These are phyloP conservation scores for Rhododendron ferrugineum DNA, from an alignment of 148 eudicot genomes.

Conservation along the genomic window DNA sequence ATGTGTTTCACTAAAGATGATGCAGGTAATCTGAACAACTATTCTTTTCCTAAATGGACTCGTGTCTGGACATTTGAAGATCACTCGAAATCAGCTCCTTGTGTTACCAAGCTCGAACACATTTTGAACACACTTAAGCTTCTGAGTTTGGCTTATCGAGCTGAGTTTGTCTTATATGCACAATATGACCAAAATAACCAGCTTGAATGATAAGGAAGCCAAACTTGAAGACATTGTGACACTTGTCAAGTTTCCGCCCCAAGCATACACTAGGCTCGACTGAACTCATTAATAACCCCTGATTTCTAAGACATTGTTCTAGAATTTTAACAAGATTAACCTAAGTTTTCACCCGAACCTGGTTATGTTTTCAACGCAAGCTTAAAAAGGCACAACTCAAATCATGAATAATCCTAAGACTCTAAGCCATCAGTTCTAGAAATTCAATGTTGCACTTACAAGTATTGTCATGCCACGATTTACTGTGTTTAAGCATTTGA, in stretches of 20 bases:
- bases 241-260: neutral
- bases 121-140: neutral
- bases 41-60: neutral
- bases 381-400: neutral
- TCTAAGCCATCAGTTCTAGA: neutral
- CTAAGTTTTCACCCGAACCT: neutral
- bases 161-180: neutral
- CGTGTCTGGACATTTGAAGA: neutral
- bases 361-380: neutral
- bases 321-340: neutral
- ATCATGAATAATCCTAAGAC: neutral
- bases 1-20: slow-evolving; percentile 92
- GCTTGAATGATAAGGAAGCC: neutral
- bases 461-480: neutral
- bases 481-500: neutral
- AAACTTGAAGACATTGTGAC: neutral
- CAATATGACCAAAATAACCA: neutral
- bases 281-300: neutral
- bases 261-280: neutral
- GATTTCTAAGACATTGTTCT: neutral
- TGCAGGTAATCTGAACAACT: slow-evolving; percentile 51
- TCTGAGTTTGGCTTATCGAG: neutral
- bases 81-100: neutral
- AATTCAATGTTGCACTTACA: neutral
- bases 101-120: neutral